Evolutionary conservation across 495 filamentous ascomycete species (phyloP).

Genomic region (Cercophora sp.): DNA sequence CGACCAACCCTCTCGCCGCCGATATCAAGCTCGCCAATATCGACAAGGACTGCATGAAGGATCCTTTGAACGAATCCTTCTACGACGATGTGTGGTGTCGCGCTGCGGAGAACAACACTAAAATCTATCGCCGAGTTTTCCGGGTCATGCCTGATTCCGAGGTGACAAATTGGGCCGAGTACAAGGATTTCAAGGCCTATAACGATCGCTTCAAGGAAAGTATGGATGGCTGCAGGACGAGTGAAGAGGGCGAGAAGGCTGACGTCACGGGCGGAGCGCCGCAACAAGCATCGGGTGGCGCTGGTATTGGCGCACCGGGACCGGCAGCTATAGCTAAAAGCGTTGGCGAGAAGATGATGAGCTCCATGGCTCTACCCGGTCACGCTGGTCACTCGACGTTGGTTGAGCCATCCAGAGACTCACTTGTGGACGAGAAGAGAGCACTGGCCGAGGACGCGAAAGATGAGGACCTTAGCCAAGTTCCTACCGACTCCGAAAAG

Average conservation of each 20-base stretch:
- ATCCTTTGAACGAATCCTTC: constrained; percentile 80
- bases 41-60: constrained; percentile 58
- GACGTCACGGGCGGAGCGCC: constrained; percentile 9
- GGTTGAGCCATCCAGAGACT: not conserved
- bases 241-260: constrained; percentile 33
- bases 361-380: not conserved
- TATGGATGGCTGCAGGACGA: constrained; percentile 41
- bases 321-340: constrained; percentile 16
- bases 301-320: constrained; percentile 30
- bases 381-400: not conserved
- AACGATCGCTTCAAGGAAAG: constrained; percentile 72
- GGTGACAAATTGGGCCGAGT: constrained; percentile 89
- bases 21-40: constrained; percentile 60
- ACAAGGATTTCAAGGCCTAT: constrained; percentile 82
- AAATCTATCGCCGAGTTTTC: constrained; percentile 88
- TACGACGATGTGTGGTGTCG: constrained; percentile 82
- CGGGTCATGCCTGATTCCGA: constrained; percentile 95
- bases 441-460: constrained; percentile 1
- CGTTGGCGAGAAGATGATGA: constrained; percentile 16
- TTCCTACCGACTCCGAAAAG: constrained; percentile 36
- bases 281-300: constrained; percentile 19
- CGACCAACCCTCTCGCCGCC: constrained; percentile 57
- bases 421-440: constrained; percentile 21
- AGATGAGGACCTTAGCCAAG: not conserved
- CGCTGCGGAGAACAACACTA: constrained; percentile 92